Conservation (phyloP, 148 eudicot genomes). For the Hydrangea macrophylla region DNA sequence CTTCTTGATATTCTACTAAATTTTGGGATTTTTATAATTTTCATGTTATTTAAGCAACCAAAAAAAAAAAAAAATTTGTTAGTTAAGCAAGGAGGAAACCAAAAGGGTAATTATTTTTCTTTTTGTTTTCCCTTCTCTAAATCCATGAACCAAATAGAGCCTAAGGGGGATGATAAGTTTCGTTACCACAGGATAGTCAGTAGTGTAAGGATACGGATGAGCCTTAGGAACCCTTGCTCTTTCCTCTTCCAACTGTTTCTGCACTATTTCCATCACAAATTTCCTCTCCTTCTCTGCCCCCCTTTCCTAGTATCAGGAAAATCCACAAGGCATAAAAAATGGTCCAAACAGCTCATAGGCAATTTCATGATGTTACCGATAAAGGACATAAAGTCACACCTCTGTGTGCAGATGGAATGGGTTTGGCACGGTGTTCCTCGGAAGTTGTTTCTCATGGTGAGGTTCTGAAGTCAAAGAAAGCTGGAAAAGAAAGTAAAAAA, state of each 20-base stretch:
- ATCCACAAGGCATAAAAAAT: not conserved
- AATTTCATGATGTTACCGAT: not conserved
- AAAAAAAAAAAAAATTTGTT: no score
- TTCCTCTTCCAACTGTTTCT: conserved; percentile 79
- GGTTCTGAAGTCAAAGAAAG: conserved; percentile 72
- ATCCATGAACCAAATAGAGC: no score
- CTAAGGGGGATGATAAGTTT: not conserved
- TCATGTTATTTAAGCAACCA: no score
- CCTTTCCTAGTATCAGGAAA: conserved; percentile 55
- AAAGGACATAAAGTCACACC: conserved; percentile 30
- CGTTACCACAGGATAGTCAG: conserved; percentile 92
- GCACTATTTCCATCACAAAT: conserved; percentile 54
- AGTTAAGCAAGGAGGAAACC: no score
- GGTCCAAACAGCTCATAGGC: not conserved
- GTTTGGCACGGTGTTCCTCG: conserved; percentile 66
- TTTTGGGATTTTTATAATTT: no score
- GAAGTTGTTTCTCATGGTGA: conserved; percentile 50
- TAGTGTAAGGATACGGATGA: conserved; percentile 86
- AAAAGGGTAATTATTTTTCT: no score
- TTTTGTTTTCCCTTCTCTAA: no score
- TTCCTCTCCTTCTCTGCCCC: conserved; percentile 81
- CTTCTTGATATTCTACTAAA: no score
- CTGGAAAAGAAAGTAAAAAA: conserved; percentile 35
- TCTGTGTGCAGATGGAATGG: conserved; percentile 89
- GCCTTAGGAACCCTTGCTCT: conserved; percentile 82